Evolutionary conservation across 164 flowering plant species (phyloP).

Genomic region (Piper longum): DNA sequence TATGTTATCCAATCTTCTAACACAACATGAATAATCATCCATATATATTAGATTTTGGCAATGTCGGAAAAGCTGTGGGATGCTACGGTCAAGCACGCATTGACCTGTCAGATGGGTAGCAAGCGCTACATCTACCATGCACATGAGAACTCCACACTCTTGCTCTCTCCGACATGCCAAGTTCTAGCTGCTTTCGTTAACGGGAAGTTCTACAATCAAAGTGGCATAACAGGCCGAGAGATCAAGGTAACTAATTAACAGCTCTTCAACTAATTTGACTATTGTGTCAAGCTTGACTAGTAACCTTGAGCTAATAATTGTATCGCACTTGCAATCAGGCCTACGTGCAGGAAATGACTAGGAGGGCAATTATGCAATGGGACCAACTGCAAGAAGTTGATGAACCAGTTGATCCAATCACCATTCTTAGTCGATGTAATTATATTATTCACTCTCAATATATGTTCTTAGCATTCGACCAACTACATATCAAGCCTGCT

Average conservation of each 20-base stretch:
- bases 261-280: not conserved
- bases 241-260: conserved; percentile 9
- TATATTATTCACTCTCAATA: too few species aligned
- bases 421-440: not conserved
- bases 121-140: conserved; percentile 18
- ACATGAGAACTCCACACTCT: conserved; percentile 10
- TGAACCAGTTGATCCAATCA: not conserved
- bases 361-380: conserved; percentile 20
- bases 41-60: conserved; percentile 7
- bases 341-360: conserved; percentile 10
- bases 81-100: conserved; percentile 43
- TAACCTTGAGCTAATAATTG: not conserved
- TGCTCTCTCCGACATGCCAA: conserved; percentile 45
- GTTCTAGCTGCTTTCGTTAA: conserved; percentile 20
- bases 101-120: conserved; percentile 34
- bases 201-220: conserved; percentile 16
- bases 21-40: not conserved
- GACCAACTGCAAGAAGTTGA: conserved; percentile 16
- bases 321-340: conserved; percentile 3
- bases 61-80: conserved; percentile 80
- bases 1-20: not conserved
- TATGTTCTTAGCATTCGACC: too few species aligned
- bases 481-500: too few species aligned
- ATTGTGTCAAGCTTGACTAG: not conserved
- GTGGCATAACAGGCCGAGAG: not conserved